A percentile compares a stretch with the other conserved stretches of the same genome.
Evolutionary conservation across 169 alveolate species (phyloP).

Genomic region (Plasmodium relictum): DNA sequence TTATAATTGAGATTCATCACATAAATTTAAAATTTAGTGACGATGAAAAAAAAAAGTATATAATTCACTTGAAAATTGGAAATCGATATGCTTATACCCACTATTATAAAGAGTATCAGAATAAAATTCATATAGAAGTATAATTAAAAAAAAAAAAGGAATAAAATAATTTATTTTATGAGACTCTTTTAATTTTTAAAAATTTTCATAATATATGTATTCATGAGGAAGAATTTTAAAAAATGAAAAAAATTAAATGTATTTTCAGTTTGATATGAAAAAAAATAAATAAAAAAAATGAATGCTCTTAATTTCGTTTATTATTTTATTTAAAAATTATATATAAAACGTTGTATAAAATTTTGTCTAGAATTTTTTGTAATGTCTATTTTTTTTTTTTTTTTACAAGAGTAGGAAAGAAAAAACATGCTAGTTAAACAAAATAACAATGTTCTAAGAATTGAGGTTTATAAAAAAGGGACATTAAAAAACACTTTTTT

Average conservation of each 20-base stretch:
- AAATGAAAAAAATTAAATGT: no score
- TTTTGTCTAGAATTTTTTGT: no score
- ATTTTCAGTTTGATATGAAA: no score
- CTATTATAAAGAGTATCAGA: conserved; percentile 50
- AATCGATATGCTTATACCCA: conserved; percentile 62
- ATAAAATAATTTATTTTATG: neutral
- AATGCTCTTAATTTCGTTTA: no score
- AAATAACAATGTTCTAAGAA: conserved; percentile 27
- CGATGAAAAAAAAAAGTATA: conserved; percentile 55
- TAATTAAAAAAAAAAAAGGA: neutral
- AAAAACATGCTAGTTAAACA: conserved; percentile 67
- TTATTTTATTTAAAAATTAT: no score
- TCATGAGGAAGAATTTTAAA: no score
- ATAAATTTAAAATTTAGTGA: conserved; percentile 60
- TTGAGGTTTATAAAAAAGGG: conserved; percentile 65
- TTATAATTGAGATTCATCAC: conserved; percentile 66
- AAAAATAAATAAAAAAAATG: no score
- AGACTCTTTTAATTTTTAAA: no score
- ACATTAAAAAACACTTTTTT: conserved; percentile 61
- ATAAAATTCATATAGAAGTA: conserved; percentile 63
- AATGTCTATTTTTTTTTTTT: neutral
- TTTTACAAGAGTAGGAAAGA: conserved; percentile 56
- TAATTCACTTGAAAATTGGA: conserved; percentile 53
- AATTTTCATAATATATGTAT: no score
- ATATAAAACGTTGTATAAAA: no score